Evolutionary conservation across 2,329 filamentous ascomycete species (phyloP).

Genomic region (Gnomoniopsis smithogilvyi): DNA sequence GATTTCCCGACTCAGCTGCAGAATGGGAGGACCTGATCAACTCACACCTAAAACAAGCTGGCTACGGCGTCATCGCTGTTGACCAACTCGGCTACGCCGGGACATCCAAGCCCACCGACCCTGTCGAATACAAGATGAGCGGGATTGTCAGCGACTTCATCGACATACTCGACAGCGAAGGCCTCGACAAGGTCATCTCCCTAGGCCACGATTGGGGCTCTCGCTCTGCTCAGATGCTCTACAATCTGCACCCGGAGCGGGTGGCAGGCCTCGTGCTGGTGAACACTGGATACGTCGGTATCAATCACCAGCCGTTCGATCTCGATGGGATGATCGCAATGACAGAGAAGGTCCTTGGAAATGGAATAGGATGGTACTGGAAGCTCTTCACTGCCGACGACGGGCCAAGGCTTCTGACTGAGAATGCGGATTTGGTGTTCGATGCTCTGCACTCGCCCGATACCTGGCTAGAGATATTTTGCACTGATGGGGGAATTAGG

Average conservation of each 20-base stretch:
- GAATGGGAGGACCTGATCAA: conserved; percentile 41
- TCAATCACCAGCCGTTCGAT: conserved; percentile 29
- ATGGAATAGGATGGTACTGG: conserved; percentile 40
- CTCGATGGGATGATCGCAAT: conserved; percentile 31
- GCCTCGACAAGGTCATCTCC: conserved; percentile 32
- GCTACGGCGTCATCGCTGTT: conserved; percentile 33
- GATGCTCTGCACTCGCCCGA: conserved; percentile 30
- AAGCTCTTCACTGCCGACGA: conserved; percentile 39
- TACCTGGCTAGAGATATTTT: conserved; percentile 33
- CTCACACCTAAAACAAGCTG: conserved; percentile 32
- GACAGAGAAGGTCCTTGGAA: conserved; percentile 32
- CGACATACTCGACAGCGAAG: conserved; percentile 38
- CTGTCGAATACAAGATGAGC: conserved; percentile 13
- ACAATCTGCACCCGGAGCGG: conserved; percentile 36
- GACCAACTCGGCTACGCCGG: conserved; percentile 30
- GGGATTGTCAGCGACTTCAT: conserved; percentile 34
- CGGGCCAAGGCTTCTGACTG: conserved; percentile 33
- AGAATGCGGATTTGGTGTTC: conserved; percentile 36
- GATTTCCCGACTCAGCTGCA: conserved; percentile 44
- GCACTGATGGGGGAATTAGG: conserved; percentile 31
- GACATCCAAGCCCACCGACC: conserved; percentile 24
- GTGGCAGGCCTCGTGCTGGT: conserved; percentile 39
- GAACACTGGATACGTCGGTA: conserved; percentile 38
- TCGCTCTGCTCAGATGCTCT: conserved; percentile 35
- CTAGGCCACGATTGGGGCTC: conserved; percentile 51